Base-by-base conservation (phyloP, 2,329 filamentous ascomycete genomes). In the Arthrinium puccinioides region DNA sequence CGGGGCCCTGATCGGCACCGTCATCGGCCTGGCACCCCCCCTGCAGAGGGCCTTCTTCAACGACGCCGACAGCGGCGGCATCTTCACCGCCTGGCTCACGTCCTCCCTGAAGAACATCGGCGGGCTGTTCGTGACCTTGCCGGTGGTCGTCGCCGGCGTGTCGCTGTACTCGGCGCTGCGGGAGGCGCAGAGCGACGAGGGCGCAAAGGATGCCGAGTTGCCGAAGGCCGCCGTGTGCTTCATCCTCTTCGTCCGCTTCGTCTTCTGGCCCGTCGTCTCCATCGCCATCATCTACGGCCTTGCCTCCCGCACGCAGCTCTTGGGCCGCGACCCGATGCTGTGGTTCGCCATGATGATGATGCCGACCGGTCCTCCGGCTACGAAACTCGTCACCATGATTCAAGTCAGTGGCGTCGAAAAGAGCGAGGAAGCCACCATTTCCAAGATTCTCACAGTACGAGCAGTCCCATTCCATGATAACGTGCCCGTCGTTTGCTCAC, bases 21-120 rank as follows among this genome's bases (percentile, higher is more conserved):
- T 79, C 13, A 66, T 84, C 20, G 80, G 80, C 1, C 60, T 84
- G 2, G 64, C 71, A 0, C 78, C 79, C 0, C 49, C 67, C 1
- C 60, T 84, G 1, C 79, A 84, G 46, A 57, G 56, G 4, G 69
- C 74, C 3, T 84, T 85, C 56, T 84, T 84, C 61, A 66, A 59
- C 35, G 57, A 67, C 10, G 67, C 67, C 8, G 54, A 71, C 7
- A 60, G 79, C 5, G 80, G 79, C 6, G 79, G 81, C 2, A 73
- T 79, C 39, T 71, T 84, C 47, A 78, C 73, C 15, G 79, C 79
- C 1, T 84, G 79, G 79, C 59, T 84, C 26, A 83, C 79, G 0
- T 65, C 68, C 0, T 71, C 73, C 1, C 57, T 84, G 15, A 68
- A 75, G 45, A 82, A 78, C 38, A 65, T 83, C 16, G 79, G 80